Base-by-base conservation (phyloP, 1,284 basidiomycete genomes). In the Stereum hirsutum region DNA sequence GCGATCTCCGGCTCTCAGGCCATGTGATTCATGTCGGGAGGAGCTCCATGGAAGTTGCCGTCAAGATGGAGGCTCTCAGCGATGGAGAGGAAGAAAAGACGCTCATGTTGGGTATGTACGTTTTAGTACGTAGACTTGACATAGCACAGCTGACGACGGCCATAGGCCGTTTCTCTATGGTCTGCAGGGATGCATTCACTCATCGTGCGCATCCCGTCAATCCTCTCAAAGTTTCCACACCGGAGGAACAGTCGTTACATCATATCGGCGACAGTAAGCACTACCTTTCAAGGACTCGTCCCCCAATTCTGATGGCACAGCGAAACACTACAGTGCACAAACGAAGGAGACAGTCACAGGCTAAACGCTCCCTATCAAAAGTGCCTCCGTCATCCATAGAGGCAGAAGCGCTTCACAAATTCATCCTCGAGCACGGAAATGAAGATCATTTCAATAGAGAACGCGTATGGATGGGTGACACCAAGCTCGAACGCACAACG, bases 11-110 rank as follows among this genome's bases (percentile, higher is more conserved):
- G 19, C 65, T 90, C 32, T 81, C 79, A 32, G 88, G 87, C 0
- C 86, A 89, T 53, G 85, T 90, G 19, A 81, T 88, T 20, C 84
- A 83, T 54, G 83, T 83, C 0, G 88, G 87, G 0, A 69, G 61
- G 30, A 85, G 80, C 46, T 86, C 81, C 0, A 86, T 90, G 76
- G 87, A 90, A 56, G 78, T 89, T 21, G 83, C 78, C 2, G 81
- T 90, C 27, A 85, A 82, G 56, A 86, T 89, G 81, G 84, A 89
- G 56, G 78, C 70, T 15, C 56, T 83, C 30, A 65, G 68, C 28
- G 54, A 57, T 23, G 60, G 65, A 24, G 64, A 64, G 19, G 60
- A 62, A 5, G 77, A 78, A 23, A 66, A 78, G 50, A 83, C 81
- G 0, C 68, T 85, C 19, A 68, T 87, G 59, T 62, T 87, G 42